phyloP scores from a whole-genome alignment of 2,329 filamentous ascomycete genomes.

The Colletotrichum musae region DNA sequence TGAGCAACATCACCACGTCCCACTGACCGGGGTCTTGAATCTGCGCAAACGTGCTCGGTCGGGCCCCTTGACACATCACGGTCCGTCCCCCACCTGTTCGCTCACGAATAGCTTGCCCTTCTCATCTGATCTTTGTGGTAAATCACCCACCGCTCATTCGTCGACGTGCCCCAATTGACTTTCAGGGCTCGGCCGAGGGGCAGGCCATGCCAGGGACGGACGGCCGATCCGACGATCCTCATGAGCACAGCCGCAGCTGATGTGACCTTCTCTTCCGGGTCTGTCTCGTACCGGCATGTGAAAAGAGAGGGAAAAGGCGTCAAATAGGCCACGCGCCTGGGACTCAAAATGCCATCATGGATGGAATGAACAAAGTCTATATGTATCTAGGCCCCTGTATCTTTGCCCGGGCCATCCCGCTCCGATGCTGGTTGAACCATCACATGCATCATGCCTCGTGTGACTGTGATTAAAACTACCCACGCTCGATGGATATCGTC shows the following conservation, averaged over 20 bases:
- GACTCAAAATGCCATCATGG: background rate
- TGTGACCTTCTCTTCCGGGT: conserved; percentile 34
- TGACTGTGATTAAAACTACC: conserved; percentile 4
- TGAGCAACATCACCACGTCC: conserved; percentile 11
- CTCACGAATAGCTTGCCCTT: background rate
- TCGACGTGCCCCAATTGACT: background rate
- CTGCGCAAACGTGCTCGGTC: conserved; percentile 32
- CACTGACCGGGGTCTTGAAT: conserved; percentile 27
- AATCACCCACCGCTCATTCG: background rate
- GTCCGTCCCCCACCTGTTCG: background rate
- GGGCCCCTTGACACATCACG: background rate
- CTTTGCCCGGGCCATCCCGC: conserved; percentile 31
- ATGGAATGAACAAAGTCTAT: conserved; percentile 29
- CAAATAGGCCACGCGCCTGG: background rate
- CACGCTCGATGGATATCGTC: conserved; percentile 23
- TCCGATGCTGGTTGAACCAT: conserved; percentile 29
- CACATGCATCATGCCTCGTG: conserved; percentile 37
- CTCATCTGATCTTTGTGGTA: background rate
- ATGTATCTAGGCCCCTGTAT: conserved; percentile 36
- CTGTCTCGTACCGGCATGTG: conserved; percentile 1
- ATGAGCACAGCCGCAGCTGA: conserved; percentile 28
- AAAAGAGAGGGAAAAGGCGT: background rate
- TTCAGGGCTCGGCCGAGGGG: conserved; percentile 14
- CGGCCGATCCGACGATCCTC: conserved; percentile 28
- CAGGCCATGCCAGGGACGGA: conserved; percentile 4